Evolutionary conservation across 306 rosid species (phyloP).

Genomic region (Potentilla sterilis): DNA sequence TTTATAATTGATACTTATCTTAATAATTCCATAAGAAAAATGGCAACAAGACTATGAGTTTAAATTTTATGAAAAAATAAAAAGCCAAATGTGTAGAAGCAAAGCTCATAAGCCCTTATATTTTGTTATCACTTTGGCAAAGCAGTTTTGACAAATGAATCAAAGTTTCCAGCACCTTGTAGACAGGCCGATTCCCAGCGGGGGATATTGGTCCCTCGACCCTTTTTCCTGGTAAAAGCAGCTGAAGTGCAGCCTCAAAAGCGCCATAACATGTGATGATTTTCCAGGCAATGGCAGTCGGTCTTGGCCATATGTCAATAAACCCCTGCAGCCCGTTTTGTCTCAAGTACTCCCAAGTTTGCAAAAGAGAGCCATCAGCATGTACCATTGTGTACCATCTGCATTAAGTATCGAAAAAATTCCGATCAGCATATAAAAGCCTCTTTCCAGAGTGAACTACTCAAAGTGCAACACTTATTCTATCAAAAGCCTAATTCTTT

Average conservation of each 20-base stretch:
- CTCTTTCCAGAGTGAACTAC: background rate
- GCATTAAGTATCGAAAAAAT: constrained; percentile 24
- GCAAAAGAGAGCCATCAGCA: constrained; percentile 69
- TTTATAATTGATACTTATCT: background rate
- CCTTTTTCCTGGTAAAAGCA: constrained; percentile 70
- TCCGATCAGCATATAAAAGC: background rate
- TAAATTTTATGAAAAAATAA: background rate
- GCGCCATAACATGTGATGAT: constrained; percentile 60
- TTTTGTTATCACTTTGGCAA: background rate
- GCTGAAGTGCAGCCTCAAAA: constrained; percentile 84
- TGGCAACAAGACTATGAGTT: background rate
- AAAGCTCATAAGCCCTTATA: background rate
- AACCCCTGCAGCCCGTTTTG: constrained; percentile 48
- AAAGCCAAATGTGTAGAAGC: background rate
- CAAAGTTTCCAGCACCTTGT: constrained; percentile 54
- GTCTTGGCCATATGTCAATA: constrained; percentile 66
- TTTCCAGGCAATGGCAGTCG: constrained; percentile 60
- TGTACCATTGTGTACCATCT: constrained; percentile 96
- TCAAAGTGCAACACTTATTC: background rate
- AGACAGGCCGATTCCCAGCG: constrained; percentile 72
- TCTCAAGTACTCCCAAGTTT: constrained; percentile 45
- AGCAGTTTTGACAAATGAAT: background rate
- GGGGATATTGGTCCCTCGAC: constrained; percentile 91
- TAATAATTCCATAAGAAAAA: background rate
- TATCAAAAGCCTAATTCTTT: background rate